Evolutionary conservation across 1,284 basidiomycete genomes (phyloP), one percentile per base, ranked within the genome.

Genomic region (Xerocomus minutiporus): DNA sequence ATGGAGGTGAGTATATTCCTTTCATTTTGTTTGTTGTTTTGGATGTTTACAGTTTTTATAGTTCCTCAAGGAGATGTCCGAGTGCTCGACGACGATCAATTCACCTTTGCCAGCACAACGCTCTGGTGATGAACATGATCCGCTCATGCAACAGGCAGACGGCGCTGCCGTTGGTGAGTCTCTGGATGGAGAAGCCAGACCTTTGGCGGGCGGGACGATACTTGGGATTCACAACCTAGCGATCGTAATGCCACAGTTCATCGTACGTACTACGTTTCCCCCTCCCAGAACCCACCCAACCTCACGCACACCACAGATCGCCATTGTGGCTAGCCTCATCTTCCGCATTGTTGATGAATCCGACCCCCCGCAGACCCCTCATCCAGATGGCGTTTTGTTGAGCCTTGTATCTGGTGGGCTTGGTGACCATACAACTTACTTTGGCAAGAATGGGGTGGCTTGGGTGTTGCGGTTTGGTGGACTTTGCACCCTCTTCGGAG

Each of bases 381-480:
- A 47, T 5, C 56, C 68, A 25, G 57, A 52, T 20, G 48, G 47
- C 20, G 0, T 53, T 26, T 48, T 61, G 8, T 46, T 29, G 34
- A 43, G 4, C 12, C 8, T 63, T 4, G 41, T 32, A 20, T 53
- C 41, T n/a, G 40, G 48, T 20, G 57, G 55, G 17, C 52, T 63
- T 2, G 62, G 57, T 29, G 73, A 75, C 45, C 77, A 81, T 50
- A 73, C 77, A 50, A 80, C 85, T 3, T 90, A 87, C 66, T 77
- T 80, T 55, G 89, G 85, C 39, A 93, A 91, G 75, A 86, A 84
- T 53, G 93, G 93, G 42, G 91, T 95, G 20, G 90, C 88, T 1
- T 97, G 94, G 93, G 91, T 97, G 5, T 72, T 98, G 48, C 82
- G 93, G 12, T 97, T 97, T 63, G 94, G 94, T 45, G 94, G 94